These are phyloP conservation scores for Tremella fuciformis DNA, from an alignment of 768 basidiomycete genomes.

Conservation along the genomic window DNA sequence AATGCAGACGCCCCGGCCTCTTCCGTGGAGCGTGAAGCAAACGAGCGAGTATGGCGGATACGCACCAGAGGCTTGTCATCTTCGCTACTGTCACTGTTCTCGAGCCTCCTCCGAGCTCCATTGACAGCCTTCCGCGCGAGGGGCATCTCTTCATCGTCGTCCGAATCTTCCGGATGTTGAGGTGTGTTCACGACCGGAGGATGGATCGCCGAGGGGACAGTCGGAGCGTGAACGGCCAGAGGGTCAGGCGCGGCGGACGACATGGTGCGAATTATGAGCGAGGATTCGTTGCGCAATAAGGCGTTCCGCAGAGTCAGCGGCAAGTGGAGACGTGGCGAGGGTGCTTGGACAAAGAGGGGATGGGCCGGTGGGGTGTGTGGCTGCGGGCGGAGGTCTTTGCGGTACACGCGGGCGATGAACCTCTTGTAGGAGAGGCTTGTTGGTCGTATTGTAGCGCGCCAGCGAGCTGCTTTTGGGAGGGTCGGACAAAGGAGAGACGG, in stretches of 20 bases:
- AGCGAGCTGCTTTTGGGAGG: no score
- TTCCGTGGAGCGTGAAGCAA: no score
- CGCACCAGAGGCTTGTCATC: constrained; percentile 44
- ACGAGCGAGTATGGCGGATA: background rate
- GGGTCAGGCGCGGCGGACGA: constrained; percentile 7
- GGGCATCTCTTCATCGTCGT: constrained; percentile 26
- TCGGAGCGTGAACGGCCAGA: constrained; percentile 43
- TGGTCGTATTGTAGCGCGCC: no score
- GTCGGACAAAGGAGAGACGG: no score
- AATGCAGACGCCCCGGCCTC: background rate
- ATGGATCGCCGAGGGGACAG: constrained; percentile 9
- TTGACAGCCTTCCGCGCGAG: constrained; percentile 12
- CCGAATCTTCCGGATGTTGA: background rate
- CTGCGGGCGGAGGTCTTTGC: background rate
- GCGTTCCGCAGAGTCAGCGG: background rate
- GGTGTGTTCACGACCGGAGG: constrained; percentile 21
- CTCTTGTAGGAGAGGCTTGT: no score
- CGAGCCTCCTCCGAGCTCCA: constrained; percentile 12
- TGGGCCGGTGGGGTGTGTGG: background rate
- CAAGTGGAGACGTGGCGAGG: constrained; percentile 2
- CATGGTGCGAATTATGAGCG: constrained; percentile 11
- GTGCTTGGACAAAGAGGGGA: background rate
- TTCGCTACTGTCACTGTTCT: constrained; percentile 25
- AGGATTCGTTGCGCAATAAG: background rate
- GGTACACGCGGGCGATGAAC: no score